phyloP scores from a whole-genome alignment of 805 yeast species.

The Starmera amethionina region DNA sequence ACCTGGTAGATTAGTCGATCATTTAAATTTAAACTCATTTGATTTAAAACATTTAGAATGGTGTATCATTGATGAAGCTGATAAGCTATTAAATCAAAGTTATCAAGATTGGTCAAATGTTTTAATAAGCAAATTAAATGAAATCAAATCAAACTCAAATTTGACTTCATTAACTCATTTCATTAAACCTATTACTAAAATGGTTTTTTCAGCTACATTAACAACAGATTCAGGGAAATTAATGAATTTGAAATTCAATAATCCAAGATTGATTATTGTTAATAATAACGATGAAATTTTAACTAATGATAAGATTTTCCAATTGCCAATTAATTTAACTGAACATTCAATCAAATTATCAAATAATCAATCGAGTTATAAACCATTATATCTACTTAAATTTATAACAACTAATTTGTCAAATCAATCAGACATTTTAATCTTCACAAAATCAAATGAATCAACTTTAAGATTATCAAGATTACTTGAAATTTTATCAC shows the following conservation, averaged over 20 bases:
- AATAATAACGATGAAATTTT: constrained; percentile 37
- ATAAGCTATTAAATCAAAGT: constrained; percentile 71
- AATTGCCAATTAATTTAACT: constrained; percentile 43
- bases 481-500: constrained; percentile 37
- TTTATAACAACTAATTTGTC: constrained; percentile 31
- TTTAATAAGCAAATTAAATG: constrained; percentile 26
- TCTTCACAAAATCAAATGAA: constrained; percentile 77
- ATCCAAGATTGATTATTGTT: constrained; percentile 69
- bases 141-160: constrained; percentile 22
- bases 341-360: constrained; percentile 31
- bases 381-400: constrained; percentile 66
- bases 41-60: constrained; percentile 44
- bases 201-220: constrained; percentile 87
- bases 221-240: constrained; percentile 89
- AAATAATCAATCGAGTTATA: constrained; percentile 35
- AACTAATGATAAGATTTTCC: constrained; percentile 44
- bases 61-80: constrained; percentile 76
- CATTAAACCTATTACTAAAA: constrained; percentile 36
- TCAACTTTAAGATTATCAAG: constrained; percentile 72
- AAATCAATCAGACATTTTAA: constrained; percentile 33
- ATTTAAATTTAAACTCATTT: constrained; percentile 34
- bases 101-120: constrained; percentile 86
- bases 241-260: constrained; percentile 54
- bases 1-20: constrained; percentile 81
- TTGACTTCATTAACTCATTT: constrained; percentile 13